phyloP scores from a whole-genome alignment of 2,329 filamentous ascomycete species.

The Trichophyton verrucosum region DNA sequence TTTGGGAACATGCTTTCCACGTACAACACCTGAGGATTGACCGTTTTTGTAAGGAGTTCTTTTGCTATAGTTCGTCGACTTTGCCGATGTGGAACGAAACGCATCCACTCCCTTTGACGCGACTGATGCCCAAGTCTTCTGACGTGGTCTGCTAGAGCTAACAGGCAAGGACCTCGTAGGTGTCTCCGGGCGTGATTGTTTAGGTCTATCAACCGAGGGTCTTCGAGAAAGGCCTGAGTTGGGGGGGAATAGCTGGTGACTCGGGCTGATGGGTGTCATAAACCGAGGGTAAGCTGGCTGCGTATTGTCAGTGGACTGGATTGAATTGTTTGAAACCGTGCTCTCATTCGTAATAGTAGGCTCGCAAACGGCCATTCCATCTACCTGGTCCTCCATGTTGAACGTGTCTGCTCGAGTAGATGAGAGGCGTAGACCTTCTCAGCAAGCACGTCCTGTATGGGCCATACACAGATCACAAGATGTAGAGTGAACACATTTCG shows the following conservation, averaged over 20 bases:
- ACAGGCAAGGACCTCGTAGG: slow-evolving; percentile 5
- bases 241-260: background rate
- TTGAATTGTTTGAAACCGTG: background rate
- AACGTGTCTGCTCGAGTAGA: background rate
- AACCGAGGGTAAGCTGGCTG: background rate
- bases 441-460: background rate
- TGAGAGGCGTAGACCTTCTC: background rate
- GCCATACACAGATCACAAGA: background rate
- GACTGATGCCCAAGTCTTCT: slow-evolving; percentile 10
- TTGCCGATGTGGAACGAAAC: slow-evolving; percentile 7
- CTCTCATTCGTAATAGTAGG: background rate
- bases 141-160: slow-evolving; percentile 1
- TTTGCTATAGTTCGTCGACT: slow-evolving; percentile 5
- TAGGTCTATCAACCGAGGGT: background rate
- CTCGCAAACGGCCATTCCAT: background rate
- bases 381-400: background rate
- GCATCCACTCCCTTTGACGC: slow-evolving; percentile 12
- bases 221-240: background rate
- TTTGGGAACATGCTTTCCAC: background rate
- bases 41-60: slow-evolving; percentile 1
- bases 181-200: slow-evolving; percentile 4
- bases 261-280: background rate
- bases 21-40: background rate
- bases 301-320: background rate
- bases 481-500: background rate